Evolutionary conservation across 2,329 filamentous ascomycete species (phyloP), one percentile per base, ranked within the genome.

Genomic region (Colletotrichum viniferum): DNA sequence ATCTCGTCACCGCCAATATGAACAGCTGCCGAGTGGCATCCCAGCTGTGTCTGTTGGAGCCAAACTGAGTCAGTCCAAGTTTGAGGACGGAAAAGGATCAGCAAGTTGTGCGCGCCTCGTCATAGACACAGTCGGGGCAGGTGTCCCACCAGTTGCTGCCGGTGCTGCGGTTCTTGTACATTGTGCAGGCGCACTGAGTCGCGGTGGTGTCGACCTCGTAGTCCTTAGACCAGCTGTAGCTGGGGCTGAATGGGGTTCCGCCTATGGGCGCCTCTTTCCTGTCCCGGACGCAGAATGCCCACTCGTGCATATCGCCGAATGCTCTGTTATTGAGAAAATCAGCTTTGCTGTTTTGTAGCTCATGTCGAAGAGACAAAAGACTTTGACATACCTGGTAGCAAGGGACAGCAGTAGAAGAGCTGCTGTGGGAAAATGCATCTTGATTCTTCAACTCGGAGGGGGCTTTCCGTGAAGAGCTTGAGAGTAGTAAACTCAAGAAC

Each of bases 1-100:
- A 75, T 28, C 43, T 72, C 77, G 36, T 78, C 76, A n/a, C 77
- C 77, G 12, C 77, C 76, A 30, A 77, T 74, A 18, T 76, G 75
- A 61, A 60, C 60, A n/a, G 3, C 76, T 3, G 18, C 9, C 3
- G 77, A 78, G 30, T 68, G 48, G 71, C 76, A 77, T 13, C 30
- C n/a, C 10, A 77, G 18, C 12, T 58, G 68, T 6, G 72, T 32
- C 43, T 58, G 28, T 13, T 10, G 2, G 2, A 28, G 1, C n/a
- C 28, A 43, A 67, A 43, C 48, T 12, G 38, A 43, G 28, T 62
- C 30, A 34, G 16, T 4, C 4, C 28, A 8, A 3, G 2, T 28
- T 32, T 12, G 14, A 38, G 18, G n/a, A 56, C 1, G 52, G 52
- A 56, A 56, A 26, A n/a, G 21, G 21, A 56, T 24, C 12, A 26